Percentiles rank a stretch among this genome's conserved stretches.
Evolutionary conservation across 352 stramenopile species (phyloP).

Genomic region (Pythium monospermum): DNA sequence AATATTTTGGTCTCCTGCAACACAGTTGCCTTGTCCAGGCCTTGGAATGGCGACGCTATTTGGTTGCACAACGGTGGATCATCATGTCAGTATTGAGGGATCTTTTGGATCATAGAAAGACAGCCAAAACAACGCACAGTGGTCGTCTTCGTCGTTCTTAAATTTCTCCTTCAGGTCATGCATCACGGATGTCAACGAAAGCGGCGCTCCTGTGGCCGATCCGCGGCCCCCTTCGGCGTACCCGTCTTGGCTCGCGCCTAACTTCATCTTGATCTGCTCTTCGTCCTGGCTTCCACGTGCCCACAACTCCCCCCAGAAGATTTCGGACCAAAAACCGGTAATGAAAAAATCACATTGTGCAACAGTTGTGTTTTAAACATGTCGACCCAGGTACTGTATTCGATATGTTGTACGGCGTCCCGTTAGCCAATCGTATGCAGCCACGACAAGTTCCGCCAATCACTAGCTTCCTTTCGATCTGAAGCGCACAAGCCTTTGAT

Average conservation of each 20-base stretch:
- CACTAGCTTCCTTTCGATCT: not conserved
- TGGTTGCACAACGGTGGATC: not conserved
- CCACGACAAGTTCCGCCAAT: slow-evolving; percentile 10
- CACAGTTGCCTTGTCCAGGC: slow-evolving; percentile 94
- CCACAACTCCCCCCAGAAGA: slow-evolving; percentile 13
- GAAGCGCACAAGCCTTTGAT: not conserved
- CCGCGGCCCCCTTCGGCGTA: slow-evolving; percentile 35
- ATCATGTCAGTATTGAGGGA: no score
- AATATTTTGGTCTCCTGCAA: slow-evolving; percentile 99
- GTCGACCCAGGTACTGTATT: not conserved
- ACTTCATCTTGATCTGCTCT: slow-evolving; percentile 38
- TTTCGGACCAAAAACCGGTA: slow-evolving; percentile 13
- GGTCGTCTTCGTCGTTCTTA: slow-evolving; percentile 97
- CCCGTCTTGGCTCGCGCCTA: slow-evolving; percentile 48
- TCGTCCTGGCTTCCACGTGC: not conserved
- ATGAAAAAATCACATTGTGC: slow-evolving; percentile 14
- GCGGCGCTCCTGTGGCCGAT: slow-evolving; percentile 26
- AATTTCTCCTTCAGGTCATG: slow-evolving; percentile 98
- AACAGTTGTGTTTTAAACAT: slow-evolving; percentile 18
- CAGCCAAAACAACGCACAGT: slow-evolving; percentile 68
- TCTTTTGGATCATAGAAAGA: no score
- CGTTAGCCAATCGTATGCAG: not conserved
- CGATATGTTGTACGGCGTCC: not conserved
- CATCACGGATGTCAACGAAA: slow-evolving; percentile 86
- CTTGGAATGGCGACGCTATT: slow-evolving; percentile 89